Base-by-base conservation (phyloP, 2,329 filamentous ascomycete species). In the Fusarium cicatricum region DNA sequence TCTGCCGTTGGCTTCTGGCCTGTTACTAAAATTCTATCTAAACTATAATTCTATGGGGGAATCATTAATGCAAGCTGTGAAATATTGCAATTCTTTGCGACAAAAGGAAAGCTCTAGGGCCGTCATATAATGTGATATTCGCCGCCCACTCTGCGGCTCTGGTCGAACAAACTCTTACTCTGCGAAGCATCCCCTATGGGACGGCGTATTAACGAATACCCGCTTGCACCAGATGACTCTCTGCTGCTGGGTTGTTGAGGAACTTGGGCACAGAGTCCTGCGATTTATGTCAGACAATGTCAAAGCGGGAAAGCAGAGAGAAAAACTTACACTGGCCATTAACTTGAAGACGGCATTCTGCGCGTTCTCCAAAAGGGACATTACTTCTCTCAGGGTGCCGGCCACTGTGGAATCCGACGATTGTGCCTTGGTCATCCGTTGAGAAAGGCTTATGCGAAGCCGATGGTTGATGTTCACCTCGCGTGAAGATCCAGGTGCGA, bases 391-490 rank as follows among this genome's bases (percentile, higher is more conserved):
- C 28, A 98, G 78, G 59, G 91, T 96, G 65, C 91, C 88, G 61
- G 96, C 88, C 91, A 98, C 96, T 26, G 92, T 89, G 23, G 89
- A 86, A 66, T 97, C 93, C 70, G 96, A 92, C 21, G 92, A 91
- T 31, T 97, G 93, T 1, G 94, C 93, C 74, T 95, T 92, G 47
- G 95, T 99, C 95, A 99, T 99, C 46, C 93, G 88, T 17, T 91
- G 93, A 3, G 94, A 93, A 55, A 99, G 82, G 71, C 94, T 95
- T 73, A 95, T 97, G 58, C 94, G 91, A 33, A 99, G 82, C 68
- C 91, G 90, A 73, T 98, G 94, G 72, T 99, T 95, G 68, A 98
- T 98, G 77, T 98, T 98, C 54, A 98, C 85, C 77, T 99, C 94
- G 72, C 94, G 97, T 2, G 94, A 95, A 38, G 94, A 97, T 1